Base-by-base conservation (phyloP, 768 basidiomycete species). In the Phanerodontia chrysosporium region DNA sequence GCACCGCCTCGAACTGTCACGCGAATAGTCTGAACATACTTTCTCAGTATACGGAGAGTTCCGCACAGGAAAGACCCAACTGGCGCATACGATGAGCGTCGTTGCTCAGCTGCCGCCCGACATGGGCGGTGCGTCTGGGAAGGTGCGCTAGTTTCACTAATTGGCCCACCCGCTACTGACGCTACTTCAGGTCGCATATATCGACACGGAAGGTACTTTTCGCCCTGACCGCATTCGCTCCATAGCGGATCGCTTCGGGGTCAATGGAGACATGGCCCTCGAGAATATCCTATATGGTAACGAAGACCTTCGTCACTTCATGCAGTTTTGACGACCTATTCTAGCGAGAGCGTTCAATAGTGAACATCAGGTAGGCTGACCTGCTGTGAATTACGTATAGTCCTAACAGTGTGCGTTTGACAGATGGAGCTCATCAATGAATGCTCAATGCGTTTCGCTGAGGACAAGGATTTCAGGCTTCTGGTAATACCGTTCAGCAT, bases 41-140 rank as follows among this genome's bases (percentile, higher is more conserved):
- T 28, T 51, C 8, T 7, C 44, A 93, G 95, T 98, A 1, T 98
- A 94, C 67, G 95, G 96, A 46, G 95, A 98, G 73, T 98, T 90
- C 72, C 83, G 95, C 30, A 98, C 96, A 0, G 95, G 95, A 29
- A 95, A 96, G 74, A 97, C 95, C 5, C 96, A 98, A 69, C 78
- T 96, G 51, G 93, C 92, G 25, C 96, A 97, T 73, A 98, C 95
- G 13, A 89, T 97, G 82, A 92, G 91, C 66, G 92, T 98, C 7
- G 77, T 95, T 4, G 74, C 92, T 3, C 95, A 98, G 68, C 82
- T 98, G 46, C 95, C 95, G 28, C 77, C 84, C 2, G 94, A 96
- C 51, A 80, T 95, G 66, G 95, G 94, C 6, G 95, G 95, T 7
- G 95, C 92, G 1, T 81, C 89, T 14, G 95, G 95, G 44, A 96